Conservation (phyloP, 2,329 filamentous ascomycete species). For the Apiospora pterosperma region DNA sequence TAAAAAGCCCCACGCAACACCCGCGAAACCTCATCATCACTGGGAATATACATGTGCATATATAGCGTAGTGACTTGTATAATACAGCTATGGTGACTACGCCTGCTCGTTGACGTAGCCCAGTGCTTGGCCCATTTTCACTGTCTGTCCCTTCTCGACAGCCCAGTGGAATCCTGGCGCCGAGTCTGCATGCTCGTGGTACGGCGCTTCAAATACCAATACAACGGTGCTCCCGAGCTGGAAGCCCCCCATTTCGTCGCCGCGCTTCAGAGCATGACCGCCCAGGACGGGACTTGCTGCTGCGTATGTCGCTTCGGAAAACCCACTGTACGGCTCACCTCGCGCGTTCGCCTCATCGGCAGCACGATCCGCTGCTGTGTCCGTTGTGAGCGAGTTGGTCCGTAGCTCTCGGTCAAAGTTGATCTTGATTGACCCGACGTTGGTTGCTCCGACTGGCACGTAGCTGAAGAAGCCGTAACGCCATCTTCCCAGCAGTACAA, state of each 20-base stretch:
- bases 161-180: constrained; percentile 79
- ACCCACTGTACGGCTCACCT: constrained; percentile 85
- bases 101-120: constrained; percentile 61
- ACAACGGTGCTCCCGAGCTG: constrained; percentile 94
- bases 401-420: constrained; percentile 95
- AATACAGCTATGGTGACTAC: neutral
- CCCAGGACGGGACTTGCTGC: constrained; percentile 72
- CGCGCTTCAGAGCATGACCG: constrained; percentile 78
- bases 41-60: neutral
- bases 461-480: constrained; percentile 97
- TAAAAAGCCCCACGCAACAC: neutral
- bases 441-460: constrained; percentile 93
- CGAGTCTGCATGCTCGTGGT: constrained; percentile 55
- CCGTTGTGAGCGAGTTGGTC: constrained; percentile 87
- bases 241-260: constrained; percentile 98
- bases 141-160: constrained; percentile 80
- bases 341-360: constrained; percentile 73
- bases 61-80: neutral
- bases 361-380: constrained; percentile 84
- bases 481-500: constrained; percentile 91
- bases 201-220: constrained; percentile 91
- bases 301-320: constrained; percentile 85
- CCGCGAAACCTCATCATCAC: neutral
- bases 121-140: constrained; percentile 85
- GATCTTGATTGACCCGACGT: constrained; percentile 93